Percentiles rank a stretch among this genome's conserved stretches.
phyloP scores from a whole-genome alignment of 2,329 filamentous ascomycete genomes.

The Ophiostoma sp. region DNA sequence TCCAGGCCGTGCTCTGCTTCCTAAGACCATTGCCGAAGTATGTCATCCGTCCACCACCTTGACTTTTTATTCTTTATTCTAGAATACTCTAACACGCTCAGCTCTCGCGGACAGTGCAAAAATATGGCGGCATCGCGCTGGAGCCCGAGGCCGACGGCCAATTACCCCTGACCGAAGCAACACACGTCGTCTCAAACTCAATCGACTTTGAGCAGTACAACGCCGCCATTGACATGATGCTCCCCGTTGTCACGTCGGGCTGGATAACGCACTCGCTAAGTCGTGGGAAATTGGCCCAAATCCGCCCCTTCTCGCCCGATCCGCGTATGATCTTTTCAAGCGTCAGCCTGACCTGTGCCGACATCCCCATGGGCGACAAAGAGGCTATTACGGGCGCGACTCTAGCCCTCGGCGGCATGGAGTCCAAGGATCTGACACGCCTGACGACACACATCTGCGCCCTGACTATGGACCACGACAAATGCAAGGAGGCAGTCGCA shows the following conservation, averaged over 20 bases:
- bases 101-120: conserved; percentile 46
- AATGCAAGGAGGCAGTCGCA: conserved; percentile 61
- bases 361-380: conserved; percentile 81
- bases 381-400: conserved; percentile 91
- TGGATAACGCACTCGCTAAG: conserved; percentile 76
- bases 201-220: conserved; percentile 91
- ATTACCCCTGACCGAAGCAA: conserved; percentile 49
- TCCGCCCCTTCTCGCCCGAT: conserved; percentile 86
- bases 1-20: conserved; percentile 43
- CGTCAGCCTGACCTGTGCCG: conserved; percentile 77
- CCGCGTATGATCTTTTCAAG: conserved; percentile 86
- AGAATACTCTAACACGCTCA: conserved; percentile 31
- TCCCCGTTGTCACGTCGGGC: conserved; percentile 76
- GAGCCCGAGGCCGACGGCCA: conserved; percentile 51
- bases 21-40: conserved; percentile 46
- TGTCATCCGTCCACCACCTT: background rate
- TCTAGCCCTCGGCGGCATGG: conserved; percentile 83
- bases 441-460: conserved; percentile 88
- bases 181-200: conserved; percentile 66
- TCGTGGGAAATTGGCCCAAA: conserved; percentile 70
- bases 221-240: conserved; percentile 71
- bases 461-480: conserved; percentile 70
- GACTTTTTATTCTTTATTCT: background rate
- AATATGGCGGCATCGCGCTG: conserved; percentile 54
- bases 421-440: conserved; percentile 69